Evolutionary conservation across 441 rosid species (phyloP), one percentile per base, ranked within the genome.

Genomic region (Sinapis alba): DNA sequence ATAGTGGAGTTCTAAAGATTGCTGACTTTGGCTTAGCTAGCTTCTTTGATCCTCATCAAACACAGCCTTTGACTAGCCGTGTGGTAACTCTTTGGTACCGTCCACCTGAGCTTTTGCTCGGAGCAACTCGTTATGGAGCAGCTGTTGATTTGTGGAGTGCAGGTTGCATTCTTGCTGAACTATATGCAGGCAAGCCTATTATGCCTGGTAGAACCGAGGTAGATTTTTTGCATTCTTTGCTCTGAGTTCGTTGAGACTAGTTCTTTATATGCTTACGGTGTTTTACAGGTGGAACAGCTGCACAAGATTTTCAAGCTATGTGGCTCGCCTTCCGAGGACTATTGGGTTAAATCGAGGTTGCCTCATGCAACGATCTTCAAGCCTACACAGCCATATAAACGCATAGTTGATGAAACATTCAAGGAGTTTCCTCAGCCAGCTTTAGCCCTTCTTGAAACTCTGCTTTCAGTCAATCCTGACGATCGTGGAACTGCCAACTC

Each of bases 141-240:
- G 92, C 97, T 34, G 95, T 95, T 65, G 99, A 95, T 86, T 83
- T 93, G 63, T 95, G 99, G 99, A 95, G 99, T 71, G 70, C 95
- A 5, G 99, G 99, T 68, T 95, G 99, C 79, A 90, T 95, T 77
- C 92, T 93, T 77, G 97, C 98, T n/a, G 99, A 95, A 74, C 68
- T 93, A 34, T 93, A 91, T 75, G 93, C 97, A 15, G 99, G 98
- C 79, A 95, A 95, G 85, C 99, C 98, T 76, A 93, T 93, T 11
- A 93, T 95, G 99, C 99, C 98, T n/a, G 99, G 99, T 83, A 88
- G 99, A 88, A 95, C 97, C 16, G 98, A 93, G 99, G 99, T 91
- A 82, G 8, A 30, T 30, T 3, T 6, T 57, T 58, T 56, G 7
- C 45, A 12, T 16, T 24, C 0, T 41, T 30, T 65, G 45, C 58